Conservation (phyloP, 2,329 filamentous ascomycete species). For the Blastomyces gilchristii region DNA sequence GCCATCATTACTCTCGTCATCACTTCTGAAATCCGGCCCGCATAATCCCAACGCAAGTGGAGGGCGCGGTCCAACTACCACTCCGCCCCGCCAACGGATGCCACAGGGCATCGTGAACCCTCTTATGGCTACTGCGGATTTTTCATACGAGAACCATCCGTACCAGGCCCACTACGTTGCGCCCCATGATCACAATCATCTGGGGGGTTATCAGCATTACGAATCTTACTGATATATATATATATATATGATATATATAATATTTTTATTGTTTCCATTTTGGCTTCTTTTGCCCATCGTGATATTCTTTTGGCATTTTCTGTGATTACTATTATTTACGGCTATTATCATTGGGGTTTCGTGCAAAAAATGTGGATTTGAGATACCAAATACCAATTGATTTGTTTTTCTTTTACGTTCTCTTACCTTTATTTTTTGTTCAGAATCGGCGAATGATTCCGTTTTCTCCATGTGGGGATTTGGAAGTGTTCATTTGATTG, state of each 20-base stretch:
- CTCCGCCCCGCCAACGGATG: slow-evolving; percentile 26
- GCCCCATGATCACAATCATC: slow-evolving; percentile 43
- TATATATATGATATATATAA: slow-evolving; percentile 5
- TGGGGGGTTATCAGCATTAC: slow-evolving; percentile 19
- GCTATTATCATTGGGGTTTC: not conserved
- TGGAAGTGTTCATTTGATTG: not conserved
- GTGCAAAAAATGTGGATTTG: not conserved
- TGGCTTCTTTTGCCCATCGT: not conserved
- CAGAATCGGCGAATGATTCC: not conserved
- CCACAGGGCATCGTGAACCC: slow-evolving; percentile 54
- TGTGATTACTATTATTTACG: not conserved
- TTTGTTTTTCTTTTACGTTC: not conserved
- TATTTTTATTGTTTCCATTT: not conserved
- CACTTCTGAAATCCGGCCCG: slow-evolving; percentile 17
- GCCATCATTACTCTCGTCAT: slow-evolving; percentile 10
- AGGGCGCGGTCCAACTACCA: slow-evolving; percentile 15
- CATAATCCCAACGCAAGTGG: slow-evolving; percentile 18
- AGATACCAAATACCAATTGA: not conserved
- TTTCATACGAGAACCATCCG: slow-evolving; percentile 65
- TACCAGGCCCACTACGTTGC: slow-evolving; percentile 74
- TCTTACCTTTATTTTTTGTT: not conserved
- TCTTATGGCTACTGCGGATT: slow-evolving; percentile 60
- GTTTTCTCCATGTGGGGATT: not conserved
- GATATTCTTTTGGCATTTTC: not conserved
- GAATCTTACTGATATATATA: slow-evolving; percentile 13